These are phyloP conservation scores for Diddensiella transvaalensis DNA, from an alignment of 805 yeast species.

Conservation along the genomic window DNA sequence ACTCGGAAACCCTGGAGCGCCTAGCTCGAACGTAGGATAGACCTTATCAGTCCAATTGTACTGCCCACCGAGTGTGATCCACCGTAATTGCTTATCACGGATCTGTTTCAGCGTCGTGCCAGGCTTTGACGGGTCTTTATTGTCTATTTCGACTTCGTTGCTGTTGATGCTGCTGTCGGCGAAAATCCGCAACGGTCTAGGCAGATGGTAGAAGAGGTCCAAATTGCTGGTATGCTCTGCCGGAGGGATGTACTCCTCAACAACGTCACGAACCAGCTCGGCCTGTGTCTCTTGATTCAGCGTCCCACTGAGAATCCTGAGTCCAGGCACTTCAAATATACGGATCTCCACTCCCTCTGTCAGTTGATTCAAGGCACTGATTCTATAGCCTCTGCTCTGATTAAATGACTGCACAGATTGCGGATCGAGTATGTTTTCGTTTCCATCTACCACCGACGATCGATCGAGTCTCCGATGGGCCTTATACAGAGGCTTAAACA, in stretches of 20 bases:
- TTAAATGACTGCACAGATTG: conserved; percentile 7
- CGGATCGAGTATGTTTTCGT: conserved; percentile 13
- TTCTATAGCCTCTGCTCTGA: background rate
- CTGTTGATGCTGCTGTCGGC: conserved; percentile 3
- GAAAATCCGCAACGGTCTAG: conserved; percentile 33
- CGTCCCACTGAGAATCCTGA: conserved; percentile 27
- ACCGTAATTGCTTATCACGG: conserved; percentile 35
- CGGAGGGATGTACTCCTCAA: conserved; percentile 33
- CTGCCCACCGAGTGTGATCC: conserved; percentile 47
- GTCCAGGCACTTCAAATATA: conserved; percentile 35
- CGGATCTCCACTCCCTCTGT: conserved; percentile 15
- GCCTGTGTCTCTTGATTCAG: conserved; percentile 30
- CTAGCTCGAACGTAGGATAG: conserved; percentile 38
- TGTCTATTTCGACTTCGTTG: background rate
- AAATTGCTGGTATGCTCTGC: conserved; percentile 36
- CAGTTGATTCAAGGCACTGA: background rate
- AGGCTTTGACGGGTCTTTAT: conserved; percentile 18
- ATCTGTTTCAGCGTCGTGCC: conserved; percentile 18
- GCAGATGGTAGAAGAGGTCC: conserved; percentile 32
- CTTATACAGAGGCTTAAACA: conserved; percentile 28
- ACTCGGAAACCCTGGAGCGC: conserved; percentile 30
- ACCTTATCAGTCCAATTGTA: conserved; percentile 43
- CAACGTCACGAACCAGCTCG: conserved; percentile 28
- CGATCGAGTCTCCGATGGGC: conserved; percentile 18
- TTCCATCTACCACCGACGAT: background rate